Evolutionary conservation across 106 monocot genomes (phyloP).

Genomic region (Phalaenopsis aphrodite): DNA sequence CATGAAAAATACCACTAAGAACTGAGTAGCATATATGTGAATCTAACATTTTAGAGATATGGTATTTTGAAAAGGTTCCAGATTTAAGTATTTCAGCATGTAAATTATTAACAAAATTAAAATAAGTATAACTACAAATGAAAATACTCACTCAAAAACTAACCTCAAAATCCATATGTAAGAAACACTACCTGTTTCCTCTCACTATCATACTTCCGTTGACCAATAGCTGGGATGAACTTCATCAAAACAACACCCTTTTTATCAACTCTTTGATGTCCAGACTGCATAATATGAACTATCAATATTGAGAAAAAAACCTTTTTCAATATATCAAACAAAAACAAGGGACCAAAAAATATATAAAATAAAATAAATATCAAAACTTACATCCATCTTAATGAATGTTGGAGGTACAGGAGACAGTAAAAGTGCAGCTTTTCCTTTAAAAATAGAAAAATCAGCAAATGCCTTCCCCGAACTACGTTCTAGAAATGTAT

Average conservation of each 20-base stretch:
- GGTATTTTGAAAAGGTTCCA: neutral
- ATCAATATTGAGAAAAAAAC: neutral
- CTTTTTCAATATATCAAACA: neutral
- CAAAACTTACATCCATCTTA: conserved; percentile 40
- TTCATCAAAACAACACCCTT: conserved; percentile 61
- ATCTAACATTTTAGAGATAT: neutral
- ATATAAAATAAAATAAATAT: neutral
- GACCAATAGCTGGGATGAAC: conserved; percentile 76
- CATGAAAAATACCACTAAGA: no score
- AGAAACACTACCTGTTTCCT: conserved; percentile 58
- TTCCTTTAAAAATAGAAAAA: conserved; percentile 78
- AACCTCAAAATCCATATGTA: neutral
- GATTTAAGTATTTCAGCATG: neutral
- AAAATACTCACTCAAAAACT: neutral
- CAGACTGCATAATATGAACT: conserved; percentile 32
- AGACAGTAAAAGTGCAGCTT: conserved; percentile 54
- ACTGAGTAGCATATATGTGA: no score
- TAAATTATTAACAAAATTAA: neutral
- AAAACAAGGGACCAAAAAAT: neutral
- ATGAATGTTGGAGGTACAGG: conserved; percentile 56
- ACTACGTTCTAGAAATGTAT: conserved; percentile 20
- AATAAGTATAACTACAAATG: neutral
- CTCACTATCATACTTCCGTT: conserved; percentile 67
- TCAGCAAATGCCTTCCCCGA: conserved; percentile 26
- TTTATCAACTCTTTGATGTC: conserved; percentile 29